Percentiles rank a stretch among this genome's conserved stretches.
These are phyloP conservation scores for Megacollybia marginata DNA, from an alignment of 768 basidiomycete species.

Conservation along the genomic window DNA sequence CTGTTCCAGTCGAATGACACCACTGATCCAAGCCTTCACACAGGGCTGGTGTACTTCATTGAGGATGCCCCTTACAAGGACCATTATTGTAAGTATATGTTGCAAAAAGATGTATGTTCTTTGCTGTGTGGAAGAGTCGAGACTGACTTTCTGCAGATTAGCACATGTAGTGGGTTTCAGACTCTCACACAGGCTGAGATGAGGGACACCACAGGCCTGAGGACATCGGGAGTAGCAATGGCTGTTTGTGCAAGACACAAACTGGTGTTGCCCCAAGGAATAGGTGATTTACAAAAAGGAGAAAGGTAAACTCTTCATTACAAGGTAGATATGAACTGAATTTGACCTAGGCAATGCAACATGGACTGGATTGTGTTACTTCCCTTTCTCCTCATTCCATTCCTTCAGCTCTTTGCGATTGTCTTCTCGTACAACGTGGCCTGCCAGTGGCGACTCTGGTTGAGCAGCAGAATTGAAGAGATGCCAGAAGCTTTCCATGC, in stretches of 20 bases:
- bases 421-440: constrained; percentile 11
- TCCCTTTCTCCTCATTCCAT: background rate
- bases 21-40: background rate
- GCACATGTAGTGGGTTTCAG: background rate
- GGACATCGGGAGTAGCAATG: too few species aligned
- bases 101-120: constrained; percentile 1
- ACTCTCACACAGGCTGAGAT: constrained; percentile 3
- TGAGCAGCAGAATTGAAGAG: background rate
- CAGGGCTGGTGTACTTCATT: constrained; percentile 11
- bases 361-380: constrained; percentile 9
- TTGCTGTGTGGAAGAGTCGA: background rate
- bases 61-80: background rate
- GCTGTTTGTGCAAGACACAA: constrained; percentile 9
- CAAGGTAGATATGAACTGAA: too few species aligned
- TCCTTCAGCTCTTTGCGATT: constrained; percentile 8
- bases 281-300: too few species aligned
- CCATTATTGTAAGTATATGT: background rate
- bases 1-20: constrained; percentile 5
- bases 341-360: background rate
- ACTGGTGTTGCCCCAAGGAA: too few species aligned
- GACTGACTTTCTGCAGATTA: too few species aligned
- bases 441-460: too few species aligned
- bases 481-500: background rate
- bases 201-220: too few species aligned
- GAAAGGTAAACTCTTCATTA: constrained; percentile 9